Conservation (phyloP, 108 stramenopile genomes). For the Poteriospumella lacustris region DNA sequence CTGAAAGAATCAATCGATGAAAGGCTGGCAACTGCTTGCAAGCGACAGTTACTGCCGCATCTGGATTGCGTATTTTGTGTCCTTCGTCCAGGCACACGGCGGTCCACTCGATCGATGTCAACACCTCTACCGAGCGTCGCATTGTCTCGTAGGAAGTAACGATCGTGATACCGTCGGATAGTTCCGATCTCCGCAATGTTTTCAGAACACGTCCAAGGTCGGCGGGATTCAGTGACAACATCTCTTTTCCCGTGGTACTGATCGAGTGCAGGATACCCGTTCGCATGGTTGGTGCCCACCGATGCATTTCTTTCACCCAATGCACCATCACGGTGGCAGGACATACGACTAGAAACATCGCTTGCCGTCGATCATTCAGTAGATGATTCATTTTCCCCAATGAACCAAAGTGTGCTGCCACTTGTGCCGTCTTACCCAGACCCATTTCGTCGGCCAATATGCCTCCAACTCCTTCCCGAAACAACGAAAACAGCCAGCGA, state of each 20-base stretch:
- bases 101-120: conserved; percentile 73
- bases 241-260: neutral
- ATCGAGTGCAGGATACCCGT: conserved; percentile 50
- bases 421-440: conserved; percentile 92
- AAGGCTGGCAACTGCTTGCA: conserved; percentile 68
- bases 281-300: conserved; percentile 77
- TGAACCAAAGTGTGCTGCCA: conserved; percentile 74
- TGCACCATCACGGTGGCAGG: conserved; percentile 91
- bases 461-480: conserved; percentile 61
- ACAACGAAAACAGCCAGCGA: conserved; percentile 2
- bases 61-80: conserved; percentile 95
- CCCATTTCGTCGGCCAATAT: conserved; percentile 90
- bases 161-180: conserved; percentile 57
- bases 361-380: neutral
- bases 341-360: conserved; percentile 59
- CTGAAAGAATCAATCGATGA: conserved; percentile 69
- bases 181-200: neutral
- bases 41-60: conserved; percentile 81
- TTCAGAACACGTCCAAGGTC: neutral
- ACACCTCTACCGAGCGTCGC: conserved; percentile 59
- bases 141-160: conserved; percentile 87
- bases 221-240: neutral
- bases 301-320: conserved; percentile 78
- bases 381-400: conserved; percentile 50
- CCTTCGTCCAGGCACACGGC: conserved; percentile 94